phyloP scores from a whole-genome alignment of 2,329 filamentous ascomycete genomes.

The Hawksworthiomyces lignivorus region DNA sequence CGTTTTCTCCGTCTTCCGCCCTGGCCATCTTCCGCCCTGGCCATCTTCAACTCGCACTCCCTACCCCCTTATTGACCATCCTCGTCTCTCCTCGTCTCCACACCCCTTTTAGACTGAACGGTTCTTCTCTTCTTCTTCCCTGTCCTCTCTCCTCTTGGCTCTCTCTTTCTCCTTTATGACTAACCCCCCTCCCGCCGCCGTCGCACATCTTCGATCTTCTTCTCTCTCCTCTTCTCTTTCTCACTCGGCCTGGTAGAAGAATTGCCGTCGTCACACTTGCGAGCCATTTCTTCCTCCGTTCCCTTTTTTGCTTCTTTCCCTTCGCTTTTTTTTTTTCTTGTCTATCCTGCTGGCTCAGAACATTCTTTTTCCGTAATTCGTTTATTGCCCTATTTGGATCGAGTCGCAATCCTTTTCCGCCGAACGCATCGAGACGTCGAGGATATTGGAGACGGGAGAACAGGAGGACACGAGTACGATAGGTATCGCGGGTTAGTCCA shows the following conservation, averaged over 20 bases:
- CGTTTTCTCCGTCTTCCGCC: no score
- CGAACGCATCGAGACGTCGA: no score
- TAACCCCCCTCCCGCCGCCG: constrained; percentile 22
- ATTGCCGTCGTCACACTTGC: constrained; percentile 28
- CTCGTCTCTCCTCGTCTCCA: constrained; percentile 3
- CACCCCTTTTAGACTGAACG: constrained; percentile 3
- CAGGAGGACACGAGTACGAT: no score
- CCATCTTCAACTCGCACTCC: no score
- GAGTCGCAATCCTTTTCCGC: neutral
- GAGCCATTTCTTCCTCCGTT: constrained; percentile 29
- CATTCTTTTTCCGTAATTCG: constrained; percentile 28
- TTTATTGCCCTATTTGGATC: neutral
- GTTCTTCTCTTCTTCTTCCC: neutral
- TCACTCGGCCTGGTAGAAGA: constrained; percentile 38
- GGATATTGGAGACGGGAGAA: no score
- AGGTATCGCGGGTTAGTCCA: no score
- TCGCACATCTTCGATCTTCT: constrained; percentile 10
- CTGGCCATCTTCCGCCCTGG: no score
- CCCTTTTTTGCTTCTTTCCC: constrained; percentile 28
- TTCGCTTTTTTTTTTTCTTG: constrained; percentile 30
- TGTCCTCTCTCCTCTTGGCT: neutral
- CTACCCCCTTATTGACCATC: constrained; percentile 8
- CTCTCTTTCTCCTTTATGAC: constrained; percentile 29
- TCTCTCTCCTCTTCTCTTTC: constrained; percentile 20
- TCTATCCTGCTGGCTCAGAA: constrained; percentile 54